Base-by-base conservation (phyloP, 2,329 filamentous ascomycete genomes). In the Microthyrium microscopicum region DNA sequence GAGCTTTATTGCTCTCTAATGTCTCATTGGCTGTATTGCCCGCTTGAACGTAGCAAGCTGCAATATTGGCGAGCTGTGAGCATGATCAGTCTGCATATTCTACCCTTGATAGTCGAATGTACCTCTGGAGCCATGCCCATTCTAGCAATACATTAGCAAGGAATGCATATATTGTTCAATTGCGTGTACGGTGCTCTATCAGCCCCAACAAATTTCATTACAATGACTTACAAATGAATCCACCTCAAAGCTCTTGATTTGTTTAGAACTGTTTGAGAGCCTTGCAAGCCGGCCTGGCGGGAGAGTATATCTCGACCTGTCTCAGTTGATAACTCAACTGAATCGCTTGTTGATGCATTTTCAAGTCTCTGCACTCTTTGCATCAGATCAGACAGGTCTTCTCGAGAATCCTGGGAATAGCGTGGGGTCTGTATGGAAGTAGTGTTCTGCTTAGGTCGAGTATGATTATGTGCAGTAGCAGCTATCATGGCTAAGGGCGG, bases 261-360 rank as follows among this genome's bases (percentile, higher is more conserved):
- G 29, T 34, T 35, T 9, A 40, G 26, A 13, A 33, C 38, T 18
- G 54, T 44, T 19, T 51, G 45, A 3, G 51, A 48, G 29, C 46
- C 40, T 13, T 49, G 43, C 4, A 43, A 27, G 5, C 42, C 42
- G 8, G 42, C 33, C 13, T 44, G 46, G n/a, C 41, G 41, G 4
- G 43, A 31, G 5, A 49, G 39, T 37, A 51, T 42, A 20, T 41
- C 40, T 13, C 33, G 41, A 9, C 41, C 38, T 12, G 44, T 41
- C 22, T 48, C 42, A 2, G 41, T 33, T n/a, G 43, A 20, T 4
- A 13, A 34, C 20, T 34, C 33, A 7, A 39, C 34, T 5, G 39
- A 31, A 26, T 39, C 8, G 39, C 33, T n/a, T 33, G 37, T 33
- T 17, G 26, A 31, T 7, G 17, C 4, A 11, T 36, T 15, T 6